A percentile compares a stretch with the other conserved stretches of the same genome.
Conservation (phyloP, 129 eudicot genomes). For the Sambucus nigra region DNA sequence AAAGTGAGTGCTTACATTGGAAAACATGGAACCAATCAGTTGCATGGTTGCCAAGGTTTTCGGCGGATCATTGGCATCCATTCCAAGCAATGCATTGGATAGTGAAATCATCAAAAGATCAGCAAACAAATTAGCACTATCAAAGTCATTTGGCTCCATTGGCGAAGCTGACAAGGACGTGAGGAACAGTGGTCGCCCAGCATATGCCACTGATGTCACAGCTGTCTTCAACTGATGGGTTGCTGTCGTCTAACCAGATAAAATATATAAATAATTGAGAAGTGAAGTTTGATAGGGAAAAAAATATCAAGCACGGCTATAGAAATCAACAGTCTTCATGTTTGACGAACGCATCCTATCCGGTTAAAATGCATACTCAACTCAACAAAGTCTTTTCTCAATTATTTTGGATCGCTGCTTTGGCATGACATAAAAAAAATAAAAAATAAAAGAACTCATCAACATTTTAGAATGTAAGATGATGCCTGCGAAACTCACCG, state of each 20-base stretch:
- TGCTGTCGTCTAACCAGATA: conserved; percentile 73
- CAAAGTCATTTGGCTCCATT: conserved; percentile 33
- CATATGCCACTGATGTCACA: conserved; percentile 77
- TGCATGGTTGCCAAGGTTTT: conserved; percentile 99
- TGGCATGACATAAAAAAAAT: conserved; percentile 4
- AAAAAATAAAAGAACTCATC: no score
- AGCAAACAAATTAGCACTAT: conserved; percentile 35
- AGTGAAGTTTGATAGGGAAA: conserved; percentile 12
- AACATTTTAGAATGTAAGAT: conserved; percentile 2
- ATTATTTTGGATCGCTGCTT: no score
- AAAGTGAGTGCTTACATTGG: conserved; percentile 66
- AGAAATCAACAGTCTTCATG: background rate
- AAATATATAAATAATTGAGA: conserved; percentile 11
- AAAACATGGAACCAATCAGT: conserved; percentile 87
- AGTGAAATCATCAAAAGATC: conserved; percentile 80
- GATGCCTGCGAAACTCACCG: conserved; percentile 35
- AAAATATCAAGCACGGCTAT: background rate
- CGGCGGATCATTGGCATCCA: conserved; percentile 99
- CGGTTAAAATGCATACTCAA: no score
- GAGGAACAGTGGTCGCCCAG: conserved; percentile 76
- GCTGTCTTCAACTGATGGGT: conserved; percentile 98
- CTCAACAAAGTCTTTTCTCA: no score
- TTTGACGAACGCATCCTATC: background rate
- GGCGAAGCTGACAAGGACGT: conserved; percentile 38
- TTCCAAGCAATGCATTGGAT: conserved; percentile 93